Conservation (phyloP, 495 filamentous ascomycete species). For the Neurospora sp. region DNA sequence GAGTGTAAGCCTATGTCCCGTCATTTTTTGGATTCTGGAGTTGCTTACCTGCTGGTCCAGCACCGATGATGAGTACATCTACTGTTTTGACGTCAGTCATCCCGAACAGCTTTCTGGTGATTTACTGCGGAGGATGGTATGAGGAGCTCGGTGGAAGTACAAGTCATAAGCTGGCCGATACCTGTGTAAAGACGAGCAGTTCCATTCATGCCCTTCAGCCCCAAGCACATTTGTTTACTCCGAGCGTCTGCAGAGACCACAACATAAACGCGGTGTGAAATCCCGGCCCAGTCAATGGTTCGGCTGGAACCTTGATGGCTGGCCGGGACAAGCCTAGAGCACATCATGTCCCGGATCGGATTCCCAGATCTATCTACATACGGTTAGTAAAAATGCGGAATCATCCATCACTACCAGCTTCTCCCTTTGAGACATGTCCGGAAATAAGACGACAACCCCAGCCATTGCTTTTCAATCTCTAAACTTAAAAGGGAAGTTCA, state of each 20-base stretch:
- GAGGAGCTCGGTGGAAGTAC: not conserved
- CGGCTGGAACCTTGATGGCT: not conserved
- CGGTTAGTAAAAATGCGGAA: not conserved
- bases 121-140: not conserved
- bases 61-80: slow-evolving; percentile 52
- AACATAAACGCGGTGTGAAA: not conserved
- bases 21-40: not conserved
- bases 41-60: slow-evolving; percentile 57
- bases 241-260: not conserved
- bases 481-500: not conserved
- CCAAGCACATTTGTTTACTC: not conserved
- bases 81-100: slow-evolving; percentile 11
- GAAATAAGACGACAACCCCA: not conserved
- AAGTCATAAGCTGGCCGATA: not conserved
- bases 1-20: not conserved
- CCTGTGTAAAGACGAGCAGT: not conserved
- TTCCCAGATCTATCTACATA: not conserved
- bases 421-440: not conserved
- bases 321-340: not conserved
- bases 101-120: not conserved
- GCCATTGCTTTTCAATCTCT: not conserved
- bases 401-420: not conserved
- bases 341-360: not conserved
- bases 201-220: not conserved
- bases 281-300: not conserved